Evolutionary conservation across 129 eudicot species (phyloP), one percentile per base, ranked within the genome.

Genomic region (Tagetes patula): DNA sequence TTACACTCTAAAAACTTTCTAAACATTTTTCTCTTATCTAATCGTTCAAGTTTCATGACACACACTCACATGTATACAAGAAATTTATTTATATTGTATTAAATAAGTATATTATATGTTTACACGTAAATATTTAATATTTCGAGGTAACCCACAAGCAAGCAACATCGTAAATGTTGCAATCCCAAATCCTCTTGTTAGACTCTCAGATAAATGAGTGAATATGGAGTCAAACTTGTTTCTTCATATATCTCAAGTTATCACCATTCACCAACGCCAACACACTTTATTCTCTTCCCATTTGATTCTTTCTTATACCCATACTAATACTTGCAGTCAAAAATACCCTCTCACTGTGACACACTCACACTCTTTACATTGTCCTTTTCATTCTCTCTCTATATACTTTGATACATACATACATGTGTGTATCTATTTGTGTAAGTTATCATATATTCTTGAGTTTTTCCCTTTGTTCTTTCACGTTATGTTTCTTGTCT

Each of bases 211-310:
- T 20, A 76, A 55, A 67, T 8, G 56, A 66, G 67, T 66, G 41
- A 42, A 32, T 45, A 54, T 75, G 47, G 20, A 75, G 65, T 31
- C 49, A 72, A 72, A 58, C 2, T 61, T 61, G 43, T 61, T 61
- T 43, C 27, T 20, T 20, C 27, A 20, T 20, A 36, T 61, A 61
- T 61, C 67, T 61, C 43, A 12, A 61, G 67, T 36, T 56, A 56
- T 33, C 67, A 10, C 34, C 3, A 60, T 5, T 6, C 3, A n/a
- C 30, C 10, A 50, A 13, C 74, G 1, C 46, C 4, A 46, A 14
- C 55, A 12, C 70, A 73, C 77, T 73, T 73, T 73, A 60, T 62
- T 73, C 77, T 60, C 76, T 72, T 72, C 67, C 34, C 41, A 71
- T 56, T 56, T 55, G 67, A 71, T 71, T 55, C 67, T 60, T 71